Conservation (phyloP, 2,329 filamentous ascomycete genomes). For the Xylaria sp. region DNA sequence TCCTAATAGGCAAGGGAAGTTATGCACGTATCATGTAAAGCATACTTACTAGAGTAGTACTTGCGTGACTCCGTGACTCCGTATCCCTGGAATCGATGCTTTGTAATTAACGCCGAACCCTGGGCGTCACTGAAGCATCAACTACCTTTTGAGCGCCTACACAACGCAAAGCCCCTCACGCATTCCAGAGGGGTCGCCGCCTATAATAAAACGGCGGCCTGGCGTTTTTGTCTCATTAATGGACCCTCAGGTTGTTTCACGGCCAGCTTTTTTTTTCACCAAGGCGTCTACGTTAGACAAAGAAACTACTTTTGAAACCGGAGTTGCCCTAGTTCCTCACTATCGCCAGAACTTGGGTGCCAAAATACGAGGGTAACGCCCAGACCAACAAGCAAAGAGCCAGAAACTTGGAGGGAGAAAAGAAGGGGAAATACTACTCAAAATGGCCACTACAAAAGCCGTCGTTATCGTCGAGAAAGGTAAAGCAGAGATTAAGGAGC, state of each 20-base stretch:
- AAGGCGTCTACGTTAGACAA: too few species aligned
- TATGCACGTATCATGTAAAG: neutral
- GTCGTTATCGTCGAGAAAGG: constrained; percentile 29
- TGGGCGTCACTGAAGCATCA: neutral
- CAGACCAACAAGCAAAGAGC: too few species aligned
- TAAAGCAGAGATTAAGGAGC: constrained; percentile 33
- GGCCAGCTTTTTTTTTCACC: neutral
- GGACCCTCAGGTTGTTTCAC: neutral
- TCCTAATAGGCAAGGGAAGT: neutral
- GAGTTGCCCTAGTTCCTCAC: too few species aligned
- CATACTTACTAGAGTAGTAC: too few species aligned
- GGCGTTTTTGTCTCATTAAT: neutral
- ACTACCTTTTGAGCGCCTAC: neutral
- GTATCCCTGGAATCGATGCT: neutral
- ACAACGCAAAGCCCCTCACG: too few species aligned
- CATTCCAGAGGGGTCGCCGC: too few species aligned
- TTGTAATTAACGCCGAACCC: constrained; percentile 16
- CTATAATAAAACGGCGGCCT: neutral
- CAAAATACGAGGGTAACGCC: too few species aligned
- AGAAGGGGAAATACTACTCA: too few species aligned
- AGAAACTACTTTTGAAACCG: too few species aligned
- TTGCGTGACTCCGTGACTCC: neutral
- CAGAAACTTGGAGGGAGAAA: too few species aligned
- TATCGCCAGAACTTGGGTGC: too few species aligned
- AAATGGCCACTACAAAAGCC: constrained; percentile 33